Percentiles rank a stretch among this genome's conserved stretches.
Conservation (phyloP, 129 eudicot species). For the Gnaphalium uliginosum region DNA sequence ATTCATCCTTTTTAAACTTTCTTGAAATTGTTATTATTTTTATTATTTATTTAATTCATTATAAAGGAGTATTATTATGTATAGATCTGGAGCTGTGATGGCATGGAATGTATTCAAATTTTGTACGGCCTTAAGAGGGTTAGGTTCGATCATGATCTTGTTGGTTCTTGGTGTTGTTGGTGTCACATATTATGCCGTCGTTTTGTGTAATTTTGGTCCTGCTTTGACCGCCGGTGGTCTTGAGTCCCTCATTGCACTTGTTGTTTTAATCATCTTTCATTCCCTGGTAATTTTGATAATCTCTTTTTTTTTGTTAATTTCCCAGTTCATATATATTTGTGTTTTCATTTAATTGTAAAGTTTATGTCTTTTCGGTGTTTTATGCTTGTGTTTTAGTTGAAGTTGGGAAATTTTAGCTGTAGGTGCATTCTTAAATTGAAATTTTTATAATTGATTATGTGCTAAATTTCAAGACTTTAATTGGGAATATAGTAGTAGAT, state of each 20-base stretch:
- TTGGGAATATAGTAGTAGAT: conserved; percentile 9
- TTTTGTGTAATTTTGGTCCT: conserved; percentile 78
- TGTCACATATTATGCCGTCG: conserved; percentile 91
- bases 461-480: neutral
- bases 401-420: conserved; percentile 11
- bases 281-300: conserved; percentile 42
- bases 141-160: conserved; percentile 97
- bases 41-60: neutral
- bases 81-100: conserved; percentile 97
- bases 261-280: conserved; percentile 69
- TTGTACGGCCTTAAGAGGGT: conserved; percentile 83
- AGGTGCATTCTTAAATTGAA: neutral
- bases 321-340: conserved; percentile 1
- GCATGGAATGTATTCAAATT: conserved; percentile 99
- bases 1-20: conserved; percentile 11
- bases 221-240: conserved; percentile 69
- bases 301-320: neutral
- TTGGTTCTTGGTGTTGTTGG: conserved; percentile 92
- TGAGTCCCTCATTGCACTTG: conserved; percentile 61
- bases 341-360: neutral
- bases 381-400: conserved; percentile 3
- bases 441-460: neutral
- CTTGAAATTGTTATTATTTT: neutral
- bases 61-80: conserved; percentile 42
- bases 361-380: conserved; percentile 5